phyloP scores from a whole-genome alignment of 108 stramenopile genomes.

The Nannochloropsis oceanica region DNA sequence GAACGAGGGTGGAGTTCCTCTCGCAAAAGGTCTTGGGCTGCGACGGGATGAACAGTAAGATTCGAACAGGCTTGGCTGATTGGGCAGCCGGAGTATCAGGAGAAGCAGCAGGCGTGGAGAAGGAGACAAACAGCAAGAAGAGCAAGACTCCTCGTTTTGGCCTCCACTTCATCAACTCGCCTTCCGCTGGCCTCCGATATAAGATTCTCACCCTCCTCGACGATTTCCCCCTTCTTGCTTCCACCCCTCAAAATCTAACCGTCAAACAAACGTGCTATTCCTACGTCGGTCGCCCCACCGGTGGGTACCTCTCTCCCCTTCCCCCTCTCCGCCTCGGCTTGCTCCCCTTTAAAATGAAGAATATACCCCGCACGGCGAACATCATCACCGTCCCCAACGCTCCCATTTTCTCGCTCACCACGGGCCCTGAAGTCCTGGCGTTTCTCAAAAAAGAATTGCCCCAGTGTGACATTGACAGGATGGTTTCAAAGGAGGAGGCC shows the following conservation, averaged over 20 bases:
- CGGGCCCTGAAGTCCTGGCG: not conserved
- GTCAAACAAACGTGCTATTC: not conserved
- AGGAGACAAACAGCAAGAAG: not conserved
- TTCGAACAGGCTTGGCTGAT: not conserved
- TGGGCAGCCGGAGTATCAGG: not conserved
- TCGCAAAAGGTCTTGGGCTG: not conserved
- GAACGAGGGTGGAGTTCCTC: not conserved
- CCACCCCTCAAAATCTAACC: not conserved
- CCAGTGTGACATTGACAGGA: not conserved
- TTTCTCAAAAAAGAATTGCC: not conserved
- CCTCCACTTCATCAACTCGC: not conserved
- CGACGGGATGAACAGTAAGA: not conserved
- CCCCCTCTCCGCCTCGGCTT: not conserved
- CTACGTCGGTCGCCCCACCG: not conserved
- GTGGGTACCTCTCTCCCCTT: not conserved
- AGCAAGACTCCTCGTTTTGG: not conserved
- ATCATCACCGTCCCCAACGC: not conserved
- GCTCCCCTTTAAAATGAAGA: not conserved
- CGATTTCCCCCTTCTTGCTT: not conserved
- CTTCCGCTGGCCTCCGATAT: not conserved
- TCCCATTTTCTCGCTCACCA: not conserved
- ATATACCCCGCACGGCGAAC: not conserved
- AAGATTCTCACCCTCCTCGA: not conserved
- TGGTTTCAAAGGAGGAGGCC: not conserved
- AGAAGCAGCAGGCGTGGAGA: not conserved